Conservation (phyloP, 2,329 filamentous ascomycete species). For the Fusarium nodosum region DNA sequence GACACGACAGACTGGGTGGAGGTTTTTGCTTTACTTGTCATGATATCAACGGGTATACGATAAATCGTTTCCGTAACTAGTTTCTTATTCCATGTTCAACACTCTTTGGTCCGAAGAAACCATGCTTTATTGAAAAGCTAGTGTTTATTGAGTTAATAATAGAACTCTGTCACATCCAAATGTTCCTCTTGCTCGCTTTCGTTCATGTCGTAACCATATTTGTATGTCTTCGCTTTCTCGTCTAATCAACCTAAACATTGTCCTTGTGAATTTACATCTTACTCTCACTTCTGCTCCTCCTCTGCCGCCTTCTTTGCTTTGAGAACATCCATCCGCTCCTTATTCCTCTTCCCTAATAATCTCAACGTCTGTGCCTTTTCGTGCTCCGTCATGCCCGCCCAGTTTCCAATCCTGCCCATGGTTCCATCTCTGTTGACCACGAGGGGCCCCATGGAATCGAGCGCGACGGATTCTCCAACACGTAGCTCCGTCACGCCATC, state of each 20-base stretch:
- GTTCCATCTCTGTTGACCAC: slow-evolving; percentile 81
- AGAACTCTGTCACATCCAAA: slow-evolving; percentile 1
- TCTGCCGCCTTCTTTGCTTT: slow-evolving; percentile 39
- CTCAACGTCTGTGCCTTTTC: slow-evolving; percentile 77
- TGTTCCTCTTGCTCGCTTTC: background rate
- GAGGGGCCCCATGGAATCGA: slow-evolving; percentile 79
- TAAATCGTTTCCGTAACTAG: slow-evolving; percentile 44
- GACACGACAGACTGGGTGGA: slow-evolving; percentile 31
- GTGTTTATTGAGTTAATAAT: slow-evolving; percentile 9
- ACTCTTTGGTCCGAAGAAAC: slow-evolving; percentile 18
- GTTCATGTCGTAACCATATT: background rate
- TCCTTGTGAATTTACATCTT: background rate
- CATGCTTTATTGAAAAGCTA: background rate
- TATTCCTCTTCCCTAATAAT: slow-evolving; percentile 77
- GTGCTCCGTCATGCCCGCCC: slow-evolving; percentile 76
- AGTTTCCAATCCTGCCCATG: slow-evolving; percentile 78
- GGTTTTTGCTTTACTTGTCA: slow-evolving; percentile 44
- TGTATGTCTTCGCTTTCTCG: background rate
- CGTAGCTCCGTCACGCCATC: slow-evolving; percentile 46
- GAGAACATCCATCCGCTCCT: slow-evolving; percentile 70
- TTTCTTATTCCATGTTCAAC: slow-evolving; percentile 36
- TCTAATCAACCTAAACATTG: background rate
- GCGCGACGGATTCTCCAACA: slow-evolving; percentile 60
- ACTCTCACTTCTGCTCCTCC: slow-evolving; percentile 27
- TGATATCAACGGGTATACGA: slow-evolving; percentile 51